Evolutionary conservation across 805 yeast genomes (phyloP), one percentile per base, ranked within the genome.

Genomic region (Wickerhamomyces bisporus): DNA sequence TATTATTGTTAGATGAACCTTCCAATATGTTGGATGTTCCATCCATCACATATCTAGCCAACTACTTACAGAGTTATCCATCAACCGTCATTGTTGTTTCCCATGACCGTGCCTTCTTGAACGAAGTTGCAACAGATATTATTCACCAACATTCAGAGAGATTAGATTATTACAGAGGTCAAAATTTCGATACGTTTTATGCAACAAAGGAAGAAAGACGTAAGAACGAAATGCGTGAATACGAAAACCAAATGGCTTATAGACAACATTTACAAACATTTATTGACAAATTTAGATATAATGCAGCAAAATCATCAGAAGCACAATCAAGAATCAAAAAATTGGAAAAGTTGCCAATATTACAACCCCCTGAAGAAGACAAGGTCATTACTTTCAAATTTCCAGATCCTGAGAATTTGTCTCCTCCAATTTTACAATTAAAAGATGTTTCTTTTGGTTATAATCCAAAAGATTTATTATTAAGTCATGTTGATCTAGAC

Each of bases 21-120:
- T 89, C 98, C 44, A 93, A 93, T 81, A 93, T 89, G 96, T 85
- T 93, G 95, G 99, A 93, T 77, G 96, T 93, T 62, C 99, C 98
- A 21, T 89, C 98, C 38, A 86, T 93, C 60, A 91, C 97, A 2
- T 93, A 80, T 61, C 72, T 93, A 57, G 91, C 98, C 10, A 79
- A 85, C 50, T 93, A 93, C 59, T 68, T 93, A 50, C 95, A 86
- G 58, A 72, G 86, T 7, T 93, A 93, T 60, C 89, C 95, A 38
- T 77, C 96, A 1, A 93, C 98, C 0, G 93, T 93, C 3, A 68
- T 93, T 47, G 95, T 91, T 30, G 99, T 93, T 32, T 93, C 98
- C 40, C 99, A 93, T 71, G 99, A 93, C 64, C 81, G 98, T 57
- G 87, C 96, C 30, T 93, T 93, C 68, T 71, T 93, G 55, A 93